phyloP scores from a whole-genome alignment of 108 stramenopile genomes.

The Aurantiochytrium sp. region DNA sequence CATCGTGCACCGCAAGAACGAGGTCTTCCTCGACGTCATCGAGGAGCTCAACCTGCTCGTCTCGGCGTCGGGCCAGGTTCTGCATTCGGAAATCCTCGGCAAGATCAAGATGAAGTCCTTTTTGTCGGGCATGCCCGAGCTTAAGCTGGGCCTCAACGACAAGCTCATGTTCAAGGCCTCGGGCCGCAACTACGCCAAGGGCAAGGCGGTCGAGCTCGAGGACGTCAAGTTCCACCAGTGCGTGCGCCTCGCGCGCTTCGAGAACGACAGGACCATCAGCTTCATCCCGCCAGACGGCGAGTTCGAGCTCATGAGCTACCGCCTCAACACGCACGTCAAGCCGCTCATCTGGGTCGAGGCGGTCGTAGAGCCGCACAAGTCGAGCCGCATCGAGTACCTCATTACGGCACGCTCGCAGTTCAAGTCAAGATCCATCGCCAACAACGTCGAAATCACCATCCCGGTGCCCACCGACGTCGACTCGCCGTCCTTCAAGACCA shows the following conservation, averaged over 20 bases:
- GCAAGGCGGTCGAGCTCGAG: constrained; percentile 95
- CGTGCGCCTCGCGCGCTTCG: constrained; percentile 92
- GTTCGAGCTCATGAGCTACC: constrained; percentile 97
- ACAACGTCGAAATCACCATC: constrained; percentile 98
- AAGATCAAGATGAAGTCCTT: constrained; percentile 91
- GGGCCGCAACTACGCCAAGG: constrained; percentile 60
- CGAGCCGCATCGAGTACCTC: constrained; percentile 96
- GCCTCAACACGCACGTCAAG: constrained; percentile 96
- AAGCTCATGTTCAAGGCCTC: constrained; percentile 94
- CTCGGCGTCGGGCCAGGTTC: constrained; percentile 91
- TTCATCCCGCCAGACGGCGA: constrained; percentile 99
- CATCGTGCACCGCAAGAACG: constrained; percentile 98
- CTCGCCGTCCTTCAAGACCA: constrained; percentile 91
- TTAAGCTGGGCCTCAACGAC: constrained; percentile 98
- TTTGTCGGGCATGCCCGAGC: constrained; percentile 95
- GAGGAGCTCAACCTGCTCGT: constrained; percentile 96
- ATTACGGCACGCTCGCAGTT: constrained; percentile 98
- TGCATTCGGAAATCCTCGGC: constrained; percentile 80
- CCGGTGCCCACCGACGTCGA: constrained; percentile 98
- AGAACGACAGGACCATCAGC: constrained; percentile 96
- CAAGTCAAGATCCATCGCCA: constrained; percentile 91
- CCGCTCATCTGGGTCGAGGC: constrained; percentile 98
- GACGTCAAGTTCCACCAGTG: constrained; percentile 99
- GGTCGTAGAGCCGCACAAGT: constrained; percentile 92
- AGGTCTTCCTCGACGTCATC: constrained; percentile 98